Evolutionary conservation across 768 basidiomycete genomes (phyloP).

Genomic region (Suillus discolor): DNA sequence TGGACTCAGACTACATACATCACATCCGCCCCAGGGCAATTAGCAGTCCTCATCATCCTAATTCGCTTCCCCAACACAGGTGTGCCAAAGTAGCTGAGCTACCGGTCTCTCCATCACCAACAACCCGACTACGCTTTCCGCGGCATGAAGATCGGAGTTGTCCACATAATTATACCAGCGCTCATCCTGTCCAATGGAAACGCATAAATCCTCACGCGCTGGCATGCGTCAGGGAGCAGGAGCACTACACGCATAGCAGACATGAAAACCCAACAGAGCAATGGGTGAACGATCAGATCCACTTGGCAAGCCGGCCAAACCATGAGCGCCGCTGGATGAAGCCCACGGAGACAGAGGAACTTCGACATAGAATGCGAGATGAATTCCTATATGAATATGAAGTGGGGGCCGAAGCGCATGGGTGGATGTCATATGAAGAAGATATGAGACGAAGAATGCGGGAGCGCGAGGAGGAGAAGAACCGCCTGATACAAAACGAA

Average conservation of each 20-base stretch:
- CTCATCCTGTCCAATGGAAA: slow-evolving; percentile 27
- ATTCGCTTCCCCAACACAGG: slow-evolving; percentile 16
- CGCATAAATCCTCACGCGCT: slow-evolving; percentile 32
- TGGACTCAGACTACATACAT: slow-evolving; percentile 33
- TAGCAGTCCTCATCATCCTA: slow-evolving; percentile 23
- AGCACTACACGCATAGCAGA: slow-evolving; percentile 43
- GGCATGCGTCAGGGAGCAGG: slow-evolving; percentile 55
- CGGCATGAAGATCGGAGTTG: slow-evolving; percentile 20
- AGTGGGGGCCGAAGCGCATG: slow-evolving; percentile 50
- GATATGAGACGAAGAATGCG: slow-evolving; percentile 45
- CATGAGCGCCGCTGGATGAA: slow-evolving; percentile 23
- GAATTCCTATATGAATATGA: slow-evolving; percentile 55
- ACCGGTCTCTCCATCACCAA: slow-evolving; percentile 12
- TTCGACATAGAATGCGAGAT: slow-evolving; percentile 49
- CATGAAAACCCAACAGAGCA: slow-evolving; percentile 56
- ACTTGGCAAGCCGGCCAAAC: slow-evolving; percentile 35
- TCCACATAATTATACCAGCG: slow-evolving; percentile 17
- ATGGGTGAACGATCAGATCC: slow-evolving; percentile 64
- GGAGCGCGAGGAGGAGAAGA: slow-evolving; percentile 45
- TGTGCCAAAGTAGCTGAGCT: slow-evolving; percentile 28
- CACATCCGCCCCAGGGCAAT: slow-evolving; percentile 23
- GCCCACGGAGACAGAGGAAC: slow-evolving; percentile 30
- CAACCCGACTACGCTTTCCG: slow-evolving; percentile 25
- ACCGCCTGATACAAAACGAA: slow-evolving; percentile 55
- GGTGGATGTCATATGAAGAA: slow-evolving; percentile 55